Evolutionary conservation across 768 basidiomycete species (phyloP), one percentile per base, ranked within the genome.

Genomic region (Dendrothele bispora): DNA sequence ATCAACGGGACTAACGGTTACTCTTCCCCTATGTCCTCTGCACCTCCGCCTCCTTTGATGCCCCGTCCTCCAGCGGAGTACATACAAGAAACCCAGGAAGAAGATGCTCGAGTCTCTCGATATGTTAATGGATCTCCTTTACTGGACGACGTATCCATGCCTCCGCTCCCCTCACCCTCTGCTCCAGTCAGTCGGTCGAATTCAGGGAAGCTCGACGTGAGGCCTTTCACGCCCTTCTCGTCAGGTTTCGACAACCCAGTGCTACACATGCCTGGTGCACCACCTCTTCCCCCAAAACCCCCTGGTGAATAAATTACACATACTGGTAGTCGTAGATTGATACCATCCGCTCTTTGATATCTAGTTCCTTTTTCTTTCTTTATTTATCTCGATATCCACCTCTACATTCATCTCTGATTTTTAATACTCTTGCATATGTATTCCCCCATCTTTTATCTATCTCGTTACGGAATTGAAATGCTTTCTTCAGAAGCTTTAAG

Each of bases 31-130:
- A 40, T 26, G 5, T 36, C 48, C 3, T 37, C 39, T 15, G 43
- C 7, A 34, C 46, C 28, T 6, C 89, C 86, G 0, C 88, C 88
- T 1, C 88, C 89, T 7, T 67, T 91, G 51, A 69, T 78, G 71
- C 90, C 89, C 2, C 81, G 84, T 42, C 90, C 89, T 1, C 90
- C 89, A 7, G 80, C 62, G 5, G 84, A 87, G 46, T 91, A 91
- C 61, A 89, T 92, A 51, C 80, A 85, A 53, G 86, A 91, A 67
- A 91, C 89, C 15, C 83, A 79, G 51, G 84, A 84, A 55, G 88
- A 84, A 55, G 86, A 91, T 54, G 68, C 77, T 14, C 76, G 85
- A 14, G 71, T 82, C 10, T 75, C 76, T 27, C 63, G 65, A 38
- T 61, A 66, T 36, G 71, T 69, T 63, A 43, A 71, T 66, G 30